A percentile compares a stretch with the other conserved stretches of the same genome.
Conservation (phyloP, 1,284 basidiomycete genomes). For the Cutaneotrichosporon sp. region DNA sequence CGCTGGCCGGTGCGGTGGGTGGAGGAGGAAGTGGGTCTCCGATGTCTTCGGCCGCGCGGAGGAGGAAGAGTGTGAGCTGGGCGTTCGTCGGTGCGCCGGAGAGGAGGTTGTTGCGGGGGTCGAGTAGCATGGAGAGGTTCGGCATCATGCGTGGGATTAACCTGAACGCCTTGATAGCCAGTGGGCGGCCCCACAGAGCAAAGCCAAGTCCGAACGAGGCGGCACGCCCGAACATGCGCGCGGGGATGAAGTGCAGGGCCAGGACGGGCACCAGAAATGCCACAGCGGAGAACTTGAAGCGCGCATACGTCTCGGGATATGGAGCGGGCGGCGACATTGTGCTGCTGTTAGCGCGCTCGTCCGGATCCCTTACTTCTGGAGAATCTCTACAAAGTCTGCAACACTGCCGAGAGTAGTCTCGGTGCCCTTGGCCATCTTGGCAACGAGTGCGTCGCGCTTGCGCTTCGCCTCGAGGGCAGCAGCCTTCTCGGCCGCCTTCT, state of each 20-base stretch:
- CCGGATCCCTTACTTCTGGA: slow-evolving; percentile 49
- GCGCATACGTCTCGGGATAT: slow-evolving; percentile 51
- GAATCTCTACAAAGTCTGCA: slow-evolving; percentile 52
- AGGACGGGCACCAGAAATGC: slow-evolving; percentile 52
- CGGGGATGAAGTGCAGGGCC: slow-evolving; percentile 54
- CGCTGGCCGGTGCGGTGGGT: slow-evolving; percentile 46
- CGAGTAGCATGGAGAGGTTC: slow-evolving; percentile 55
- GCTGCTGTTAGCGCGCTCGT: slow-evolving; percentile 26
- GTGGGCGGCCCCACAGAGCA: slow-evolving; percentile 60
- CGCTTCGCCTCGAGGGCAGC: slow-evolving; percentile 49
- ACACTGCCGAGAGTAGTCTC: slow-evolving; percentile 51
- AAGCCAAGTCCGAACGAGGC: slow-evolving; percentile 57
- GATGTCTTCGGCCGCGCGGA: slow-evolving; percentile 58
- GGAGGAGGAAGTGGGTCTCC: slow-evolving; percentile 50
- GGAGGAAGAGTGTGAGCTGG: slow-evolving; percentile 60
- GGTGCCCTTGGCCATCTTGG: slow-evolving; percentile 50
- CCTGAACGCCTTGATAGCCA: slow-evolving; percentile 51
- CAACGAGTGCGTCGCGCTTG: slow-evolving; percentile 53
- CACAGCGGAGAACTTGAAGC: slow-evolving; percentile 51
- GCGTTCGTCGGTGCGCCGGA: slow-evolving; percentile 62
- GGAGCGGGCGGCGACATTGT: slow-evolving; percentile 51
- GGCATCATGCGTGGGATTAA: slow-evolving; percentile 54
- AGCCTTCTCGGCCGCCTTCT: slow-evolving; percentile 32
- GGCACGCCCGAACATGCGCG: slow-evolving; percentile 55
- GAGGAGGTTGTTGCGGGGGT: slow-evolving; percentile 55